Percentiles rank a stretch among this genome's conserved stretches.
These are phyloP conservation scores for Alternaria conjuncta DNA, from an alignment of 2,329 filamentous ascomycete genomes.

Conservation along the genomic window DNA sequence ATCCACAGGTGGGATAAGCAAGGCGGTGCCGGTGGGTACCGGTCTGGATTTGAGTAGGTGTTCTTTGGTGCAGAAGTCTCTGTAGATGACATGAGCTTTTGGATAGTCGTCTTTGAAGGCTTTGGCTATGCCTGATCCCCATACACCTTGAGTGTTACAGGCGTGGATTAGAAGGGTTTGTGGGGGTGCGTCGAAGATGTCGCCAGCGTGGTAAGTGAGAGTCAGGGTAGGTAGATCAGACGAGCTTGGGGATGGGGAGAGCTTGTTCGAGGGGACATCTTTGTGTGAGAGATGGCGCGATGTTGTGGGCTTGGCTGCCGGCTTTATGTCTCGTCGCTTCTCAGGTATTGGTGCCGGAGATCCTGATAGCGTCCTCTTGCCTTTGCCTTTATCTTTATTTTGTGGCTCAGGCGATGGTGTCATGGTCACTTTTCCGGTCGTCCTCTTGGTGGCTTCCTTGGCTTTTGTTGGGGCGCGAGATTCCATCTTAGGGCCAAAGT, in stretches of 20 bases:
- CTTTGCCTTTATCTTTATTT: slow-evolving; percentile 3
- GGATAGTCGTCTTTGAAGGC: slow-evolving; percentile 60
- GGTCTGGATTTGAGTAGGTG: slow-evolving; percentile 30
- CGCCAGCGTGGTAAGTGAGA: slow-evolving; percentile 45
- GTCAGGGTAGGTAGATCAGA: not conserved
- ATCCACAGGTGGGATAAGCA: slow-evolving; percentile 61
- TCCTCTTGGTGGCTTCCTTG: not conserved
- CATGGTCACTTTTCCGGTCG: not conserved
- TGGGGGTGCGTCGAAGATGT: slow-evolving; percentile 61
- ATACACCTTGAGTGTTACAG: slow-evolving; percentile 64
- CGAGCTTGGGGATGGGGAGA: not conserved
- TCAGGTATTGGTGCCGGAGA: not conserved
- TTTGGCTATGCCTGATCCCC: slow-evolving; percentile 65
- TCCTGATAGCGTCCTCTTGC: not conserved
- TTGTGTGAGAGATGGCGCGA: slow-evolving; percentile 16
- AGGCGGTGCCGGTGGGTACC: slow-evolving; percentile 54
- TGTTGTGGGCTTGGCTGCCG: not conserved
- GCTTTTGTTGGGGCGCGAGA: not conserved
- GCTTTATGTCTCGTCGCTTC: slow-evolving; percentile 5
- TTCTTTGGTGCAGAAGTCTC: slow-evolving; percentile 52
- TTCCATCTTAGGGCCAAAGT: not conserved
- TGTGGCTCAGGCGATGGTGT: not conserved
- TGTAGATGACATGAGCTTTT: slow-evolving; percentile 57
- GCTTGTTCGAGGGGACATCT: slow-evolving; percentile 8
- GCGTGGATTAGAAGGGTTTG: slow-evolving; percentile 63